A percentile compares a stretch with the other conserved stretches of the same genome.
phyloP scores from a whole-genome alignment of 345 rosid genomes.

The Salix brachista region DNA sequence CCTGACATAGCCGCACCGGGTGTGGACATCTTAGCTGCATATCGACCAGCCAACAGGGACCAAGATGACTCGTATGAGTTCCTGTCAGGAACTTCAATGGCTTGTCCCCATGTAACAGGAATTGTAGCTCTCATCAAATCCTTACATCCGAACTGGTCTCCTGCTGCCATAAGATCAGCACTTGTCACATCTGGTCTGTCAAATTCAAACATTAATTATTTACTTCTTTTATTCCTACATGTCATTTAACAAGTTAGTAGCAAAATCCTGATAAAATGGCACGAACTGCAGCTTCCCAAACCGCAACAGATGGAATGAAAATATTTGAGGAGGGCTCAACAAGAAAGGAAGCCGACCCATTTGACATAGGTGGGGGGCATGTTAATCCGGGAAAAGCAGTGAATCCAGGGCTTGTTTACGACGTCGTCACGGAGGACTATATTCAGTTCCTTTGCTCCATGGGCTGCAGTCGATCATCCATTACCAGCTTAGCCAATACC shows the following conservation, averaged over 20 bases:
- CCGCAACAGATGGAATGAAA: slow-evolving; percentile 37
- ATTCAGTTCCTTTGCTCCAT: slow-evolving; percentile 41
- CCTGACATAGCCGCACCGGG: slow-evolving; percentile 40
- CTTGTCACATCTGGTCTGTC: slow-evolving; percentile 38
- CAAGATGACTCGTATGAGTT: slow-evolving; percentile 23
- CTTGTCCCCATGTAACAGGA: slow-evolving; percentile 53
- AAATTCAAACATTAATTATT: neutral
- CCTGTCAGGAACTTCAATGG: slow-evolving; percentile 57
- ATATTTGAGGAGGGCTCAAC: slow-evolving; percentile 45
- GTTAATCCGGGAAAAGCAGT: slow-evolving; percentile 38
- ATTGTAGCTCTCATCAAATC: slow-evolving; percentile 52
- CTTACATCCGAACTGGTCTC: slow-evolving; percentile 48
- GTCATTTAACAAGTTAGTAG: too few relatives aligned
- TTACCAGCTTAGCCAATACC: slow-evolving; percentile 26
- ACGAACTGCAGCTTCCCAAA: slow-evolving; percentile 40
- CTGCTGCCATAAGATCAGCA: slow-evolving; percentile 54
- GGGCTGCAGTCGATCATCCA: slow-evolving; percentile 33
- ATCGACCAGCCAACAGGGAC: slow-evolving; percentile 13
- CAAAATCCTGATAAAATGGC: neutral
- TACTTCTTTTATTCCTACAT: too few relatives aligned
- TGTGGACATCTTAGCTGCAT: slow-evolving; percentile 39
- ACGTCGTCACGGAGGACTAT: slow-evolving; percentile 28
- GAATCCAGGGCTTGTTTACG: slow-evolving; percentile 43
- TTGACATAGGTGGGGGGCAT: slow-evolving; percentile 43
- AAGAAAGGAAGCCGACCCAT: slow-evolving; percentile 42